Evolutionary conservation across 306 rosid species (phyloP).

Genomic region (Vachellia collinsii): DNA sequence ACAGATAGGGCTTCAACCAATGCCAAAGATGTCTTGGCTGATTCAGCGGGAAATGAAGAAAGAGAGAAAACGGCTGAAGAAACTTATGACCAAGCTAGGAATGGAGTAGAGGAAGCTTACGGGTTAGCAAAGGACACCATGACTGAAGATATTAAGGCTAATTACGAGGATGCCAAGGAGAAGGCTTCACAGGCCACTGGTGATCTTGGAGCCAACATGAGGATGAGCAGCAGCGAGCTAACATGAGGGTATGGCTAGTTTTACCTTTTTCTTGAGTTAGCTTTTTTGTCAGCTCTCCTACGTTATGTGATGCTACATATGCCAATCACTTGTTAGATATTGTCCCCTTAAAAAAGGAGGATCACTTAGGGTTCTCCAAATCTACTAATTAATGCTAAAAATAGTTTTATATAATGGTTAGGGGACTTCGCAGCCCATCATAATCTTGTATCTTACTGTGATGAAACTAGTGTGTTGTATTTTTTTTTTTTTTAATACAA

Average conservation of each 20-base stretch:
- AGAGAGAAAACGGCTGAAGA: conserved; percentile 38
- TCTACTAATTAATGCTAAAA: conserved; percentile 20
- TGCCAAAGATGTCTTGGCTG: conserved; percentile 23
- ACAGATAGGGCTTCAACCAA: conserved; percentile 37
- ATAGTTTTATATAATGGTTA: conserved; percentile 21
- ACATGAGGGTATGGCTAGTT: conserved; percentile 39
- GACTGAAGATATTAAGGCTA: conserved; percentile 43
- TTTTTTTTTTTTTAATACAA: conserved; percentile 5
- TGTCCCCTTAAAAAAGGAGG: conserved; percentile 5
- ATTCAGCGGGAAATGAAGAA: conserved; percentile 14
- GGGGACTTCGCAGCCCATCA: conserved; percentile 30
- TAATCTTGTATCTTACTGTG: conserved; percentile 24
- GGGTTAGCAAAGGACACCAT: conserved; percentile 33
- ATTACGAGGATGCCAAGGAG: conserved; percentile 66
- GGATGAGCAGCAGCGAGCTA: conserved; percentile 41
- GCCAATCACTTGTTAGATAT: conserved; percentile 9
- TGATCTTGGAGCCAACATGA: conserved; percentile 60
- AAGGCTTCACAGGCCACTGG: conserved; percentile 58
- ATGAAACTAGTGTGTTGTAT: conserved; percentile 19
- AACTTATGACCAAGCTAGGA: conserved; percentile 44
- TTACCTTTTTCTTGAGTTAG: conserved; percentile 23
- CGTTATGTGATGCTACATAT: conserved; percentile 15
- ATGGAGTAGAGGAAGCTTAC: conserved; percentile 38
- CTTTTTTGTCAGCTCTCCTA: background rate
- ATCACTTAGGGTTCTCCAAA: conserved; percentile 15